Conservation (phyloP, 169 alveolate species). For the Neospora caninum region DNA sequence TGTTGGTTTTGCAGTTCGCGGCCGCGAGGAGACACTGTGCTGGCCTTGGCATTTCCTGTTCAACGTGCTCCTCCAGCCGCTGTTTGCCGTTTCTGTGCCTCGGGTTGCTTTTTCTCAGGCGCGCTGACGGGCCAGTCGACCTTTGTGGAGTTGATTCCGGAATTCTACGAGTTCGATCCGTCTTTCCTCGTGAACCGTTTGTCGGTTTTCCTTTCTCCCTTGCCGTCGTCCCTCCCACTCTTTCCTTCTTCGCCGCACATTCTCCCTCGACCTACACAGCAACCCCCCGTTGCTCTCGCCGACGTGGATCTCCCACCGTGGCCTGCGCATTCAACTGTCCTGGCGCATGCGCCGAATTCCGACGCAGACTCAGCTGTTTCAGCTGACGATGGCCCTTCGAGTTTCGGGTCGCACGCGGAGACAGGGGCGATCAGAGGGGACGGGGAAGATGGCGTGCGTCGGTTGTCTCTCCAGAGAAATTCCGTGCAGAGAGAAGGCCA, state of each 20-base stretch:
- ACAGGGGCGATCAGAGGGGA: too few relatives aligned
- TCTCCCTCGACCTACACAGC: background rate
- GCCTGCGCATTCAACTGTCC: conserved; percentile 73
- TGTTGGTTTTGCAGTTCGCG: too few relatives aligned
- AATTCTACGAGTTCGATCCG: conserved; percentile 88
- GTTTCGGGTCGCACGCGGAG: too few relatives aligned
- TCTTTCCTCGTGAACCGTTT: conserved; percentile 88
- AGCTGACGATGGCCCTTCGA: too few relatives aligned
- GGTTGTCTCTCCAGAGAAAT: background rate
- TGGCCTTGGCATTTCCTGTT: too few relatives aligned
- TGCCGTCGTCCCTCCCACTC: conserved; percentile 40
- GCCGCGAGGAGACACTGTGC: too few relatives aligned
- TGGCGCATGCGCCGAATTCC: background rate
- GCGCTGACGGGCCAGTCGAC: conserved; percentile 81
- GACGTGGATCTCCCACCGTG: conserved; percentile 91
- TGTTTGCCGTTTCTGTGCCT: too few relatives aligned
- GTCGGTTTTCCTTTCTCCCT: conserved; percentile 46
- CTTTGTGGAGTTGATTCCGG: conserved; percentile 93
- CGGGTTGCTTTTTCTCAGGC: conserved; percentile 36
- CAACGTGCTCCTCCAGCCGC: too few relatives aligned
- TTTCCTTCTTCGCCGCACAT: conserved; percentile 39
- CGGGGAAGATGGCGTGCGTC: background rate
- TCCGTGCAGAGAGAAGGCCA: background rate
- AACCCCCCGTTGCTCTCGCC: conserved; percentile 28
- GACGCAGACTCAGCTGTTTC: too few relatives aligned